A percentile compares a stretch with the other conserved stretches of the same genome.
Evolutionary conservation across 2,329 filamentous ascomycete species (phyloP).

Genomic region (Microcyclospora pomicola): DNA sequence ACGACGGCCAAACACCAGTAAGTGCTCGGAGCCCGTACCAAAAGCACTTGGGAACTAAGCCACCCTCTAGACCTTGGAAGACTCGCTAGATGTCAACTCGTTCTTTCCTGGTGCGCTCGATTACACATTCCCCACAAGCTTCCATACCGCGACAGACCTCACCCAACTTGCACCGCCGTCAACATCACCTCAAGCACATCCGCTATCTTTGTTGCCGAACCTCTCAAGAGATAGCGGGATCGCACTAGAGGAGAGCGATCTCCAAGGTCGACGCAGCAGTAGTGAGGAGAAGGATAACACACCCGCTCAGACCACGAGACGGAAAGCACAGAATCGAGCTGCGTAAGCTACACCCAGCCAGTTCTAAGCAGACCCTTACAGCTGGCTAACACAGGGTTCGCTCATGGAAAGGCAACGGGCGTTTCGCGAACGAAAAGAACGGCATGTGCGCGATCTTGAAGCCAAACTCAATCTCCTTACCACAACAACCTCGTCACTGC

Average conservation of each 20-base stretch:
- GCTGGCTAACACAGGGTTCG: neutral
- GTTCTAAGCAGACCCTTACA: neutral
- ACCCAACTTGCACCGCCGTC: constrained; percentile 12
- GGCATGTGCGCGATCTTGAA: constrained; percentile 85
- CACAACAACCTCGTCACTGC: constrained; percentile 55
- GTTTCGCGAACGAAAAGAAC: constrained; percentile 91
- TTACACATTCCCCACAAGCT: no score
- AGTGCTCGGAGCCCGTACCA: constrained; percentile 1
- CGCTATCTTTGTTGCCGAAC: constrained; percentile 15
- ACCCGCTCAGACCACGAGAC: constrained; percentile 37
- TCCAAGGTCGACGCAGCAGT: constrained; percentile 24
- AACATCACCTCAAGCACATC: constrained; percentile 14
- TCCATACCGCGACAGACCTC: constrained; percentile 2
- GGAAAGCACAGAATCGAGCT: constrained; percentile 60
- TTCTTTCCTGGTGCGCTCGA: constrained; percentile 5
- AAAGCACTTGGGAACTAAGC: neutral
- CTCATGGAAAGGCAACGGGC: constrained; percentile 60
- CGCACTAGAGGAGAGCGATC: constrained; percentile 23
- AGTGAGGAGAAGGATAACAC: constrained; percentile 34
- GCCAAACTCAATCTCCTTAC: constrained; percentile 68
- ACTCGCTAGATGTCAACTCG: constrained; percentile 10
- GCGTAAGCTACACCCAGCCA: constrained; percentile 40
- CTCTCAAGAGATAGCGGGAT: constrained; percentile 32
- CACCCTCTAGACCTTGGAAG: constrained; percentile 13
- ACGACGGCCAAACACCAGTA: constrained; percentile 25